Base-by-base conservation (phyloP, 495 filamentous ascomycete species). In the Penicillium roqueforti region DNA sequence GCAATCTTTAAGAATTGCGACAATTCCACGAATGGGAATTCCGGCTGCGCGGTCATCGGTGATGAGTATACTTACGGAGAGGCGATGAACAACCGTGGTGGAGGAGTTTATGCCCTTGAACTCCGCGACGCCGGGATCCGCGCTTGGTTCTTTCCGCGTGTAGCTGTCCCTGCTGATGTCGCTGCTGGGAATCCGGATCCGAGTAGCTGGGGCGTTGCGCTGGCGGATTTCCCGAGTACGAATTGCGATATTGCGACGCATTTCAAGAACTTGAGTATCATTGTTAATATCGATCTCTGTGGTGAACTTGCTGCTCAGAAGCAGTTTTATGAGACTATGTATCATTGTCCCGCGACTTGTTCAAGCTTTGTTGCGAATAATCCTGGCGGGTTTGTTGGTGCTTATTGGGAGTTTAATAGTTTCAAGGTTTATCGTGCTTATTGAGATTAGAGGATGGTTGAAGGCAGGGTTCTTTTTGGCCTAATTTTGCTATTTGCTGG, bases 281-380 rank as follows among this genome's bases (percentile, higher is more conserved):
- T 81, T 51, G 72, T 62, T 2, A 80, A 81, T 53, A 81, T 80
- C 50, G 76, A 78, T 58, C 66, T 80, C 3, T 80, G 77, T 48
- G 77, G 77, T 0, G 43, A 69, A 19, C 60, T 70, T 29, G 76
- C 68, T 5, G 76, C 61, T 9, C 51, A 60, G 36, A 36, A 54
- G 6, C 59, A 62, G 47, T 67, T 66, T 40, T 80, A 80, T 54
- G 67, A 57, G 7, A 46, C 68, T n/a, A 51, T 72, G 56, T 72
- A 69, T 25, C 40, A 63, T 9, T 80, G 77, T 63, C 77, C 77
- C 3, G 72, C 60, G 2, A 69, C 59, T 0, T 80, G 77, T 47
- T 31, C 56, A 16, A 57, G 68, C 2, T 79, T 73, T 55, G 77
- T 79, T 4, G 68, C 71, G 13, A 61, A 54, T 29, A 71, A 73